Evolutionary conservation across 768 basidiomycete species (phyloP).

Genomic region (Lepiota subincarnata): DNA sequence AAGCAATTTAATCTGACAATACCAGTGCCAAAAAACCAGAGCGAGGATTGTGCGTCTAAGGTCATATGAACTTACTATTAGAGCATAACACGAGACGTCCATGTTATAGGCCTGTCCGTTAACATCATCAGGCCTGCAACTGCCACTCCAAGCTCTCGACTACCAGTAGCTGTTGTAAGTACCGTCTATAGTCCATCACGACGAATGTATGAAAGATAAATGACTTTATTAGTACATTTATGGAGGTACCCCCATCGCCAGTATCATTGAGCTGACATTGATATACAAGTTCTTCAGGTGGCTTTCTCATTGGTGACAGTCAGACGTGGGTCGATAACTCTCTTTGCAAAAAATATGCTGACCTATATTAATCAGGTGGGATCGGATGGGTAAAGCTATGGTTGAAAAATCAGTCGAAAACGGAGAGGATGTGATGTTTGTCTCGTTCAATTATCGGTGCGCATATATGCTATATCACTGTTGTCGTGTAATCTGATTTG

Average conservation of each 20-base stretch:
- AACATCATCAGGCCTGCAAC: slow-evolving; percentile 34
- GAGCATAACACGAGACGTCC: not conserved
- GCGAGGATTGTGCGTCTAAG: slow-evolving; percentile 25
- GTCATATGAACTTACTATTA: not conserved
- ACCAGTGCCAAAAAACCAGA: slow-evolving; percentile 35
- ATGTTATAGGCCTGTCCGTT: slow-evolving; percentile 31
- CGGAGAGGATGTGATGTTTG: slow-evolving; percentile 31
- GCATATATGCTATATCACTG: not conserved
- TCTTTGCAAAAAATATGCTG: slow-evolving; percentile 28
- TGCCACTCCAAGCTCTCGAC: slow-evolving; percentile 19
- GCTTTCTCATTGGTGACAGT: slow-evolving; percentile 26
- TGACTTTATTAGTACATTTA: slow-evolving; percentile 26
- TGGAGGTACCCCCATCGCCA: slow-evolving; percentile 18
- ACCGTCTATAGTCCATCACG: not conserved
- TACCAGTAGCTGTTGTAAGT: slow-evolving; percentile 42
- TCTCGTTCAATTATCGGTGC: slow-evolving; percentile 35
- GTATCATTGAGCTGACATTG: not conserved
- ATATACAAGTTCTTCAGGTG: slow-evolving; percentile 20
- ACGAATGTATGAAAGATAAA: slow-evolving; percentile 12
- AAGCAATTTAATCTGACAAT: slow-evolving; percentile 32
- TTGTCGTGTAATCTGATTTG: slow-evolving; percentile 2
- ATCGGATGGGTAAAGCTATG: not conserved
- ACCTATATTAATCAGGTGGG: slow-evolving; percentile 15
- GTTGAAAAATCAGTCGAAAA: slow-evolving; percentile 20
- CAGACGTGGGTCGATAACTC: slow-evolving; percentile 17